These are phyloP conservation scores for Lachnellula willkommii DNA, from an alignment of 2,329 filamentous ascomycete genomes.

Conservation along the genomic window DNA sequence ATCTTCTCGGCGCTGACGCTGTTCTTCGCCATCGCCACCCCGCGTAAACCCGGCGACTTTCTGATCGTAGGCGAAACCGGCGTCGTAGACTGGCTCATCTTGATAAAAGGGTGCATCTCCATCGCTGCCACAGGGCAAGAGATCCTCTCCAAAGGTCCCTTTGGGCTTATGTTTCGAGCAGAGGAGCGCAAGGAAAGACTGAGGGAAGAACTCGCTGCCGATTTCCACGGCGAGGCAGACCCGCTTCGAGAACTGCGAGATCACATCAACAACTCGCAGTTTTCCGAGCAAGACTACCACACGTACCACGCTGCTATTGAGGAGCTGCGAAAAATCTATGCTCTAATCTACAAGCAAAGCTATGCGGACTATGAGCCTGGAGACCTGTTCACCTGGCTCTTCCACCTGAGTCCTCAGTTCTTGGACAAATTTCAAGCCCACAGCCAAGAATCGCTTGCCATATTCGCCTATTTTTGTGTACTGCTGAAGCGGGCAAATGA, in stretches of 20 bases:
- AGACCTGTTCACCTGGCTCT: conserved; percentile 40
- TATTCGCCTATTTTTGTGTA: conserved; percentile 35
- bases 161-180: conserved; percentile 29
- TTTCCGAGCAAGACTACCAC: conserved; percentile 9
- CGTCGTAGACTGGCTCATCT: conserved; percentile 35
- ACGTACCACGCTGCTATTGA: conserved; percentile 32
- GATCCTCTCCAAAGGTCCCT: conserved; percentile 7
- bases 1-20: conserved; percentile 37
- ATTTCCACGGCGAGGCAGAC: conserved; percentile 7
- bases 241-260: conserved; percentile 14
- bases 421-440: conserved; percentile 33
- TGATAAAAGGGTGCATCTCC: conserved; percentile 34
- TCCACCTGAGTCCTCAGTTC: conserved; percentile 33
- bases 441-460: conserved; percentile 32
- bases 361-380: conserved; percentile 30
- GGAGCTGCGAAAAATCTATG: conserved; percentile 33
- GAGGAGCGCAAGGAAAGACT: conserved; percentile 18
- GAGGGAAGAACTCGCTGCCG: conserved; percentile 6
- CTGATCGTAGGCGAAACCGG: conserved; percentile 33
- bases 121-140: conserved; percentile 30
- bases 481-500: conserved; percentile 32
- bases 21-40: conserved; percentile 34
- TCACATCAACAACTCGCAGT: conserved; percentile 5
- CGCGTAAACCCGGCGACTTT: conserved; percentile 33
- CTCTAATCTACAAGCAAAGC: conserved; percentile 17